Base-by-base conservation (phyloP, 2,329 filamentous ascomycete species). In the Clarireedia monteithiana region DNA sequence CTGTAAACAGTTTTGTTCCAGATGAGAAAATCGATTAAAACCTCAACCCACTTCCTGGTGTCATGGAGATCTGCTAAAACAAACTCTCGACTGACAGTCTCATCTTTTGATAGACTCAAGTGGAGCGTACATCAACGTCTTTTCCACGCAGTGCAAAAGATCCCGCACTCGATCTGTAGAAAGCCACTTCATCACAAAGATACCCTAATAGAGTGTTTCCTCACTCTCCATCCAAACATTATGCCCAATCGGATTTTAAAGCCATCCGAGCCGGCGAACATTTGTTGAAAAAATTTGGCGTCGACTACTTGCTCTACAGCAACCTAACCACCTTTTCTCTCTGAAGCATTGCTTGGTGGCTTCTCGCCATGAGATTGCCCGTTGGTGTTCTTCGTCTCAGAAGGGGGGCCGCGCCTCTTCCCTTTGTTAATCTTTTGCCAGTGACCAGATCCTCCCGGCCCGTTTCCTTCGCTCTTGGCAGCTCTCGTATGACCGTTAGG, bases 291-390 rank as follows among this genome's bases (percentile, higher is more conserved):
- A 2, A 3, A 7, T 14, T 14, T 34, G 10, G 30, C 12, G 30
- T 14, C 30, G 9, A 34, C 12, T 34, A 10, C n/a, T 30, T 26
- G n/a, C 10, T 14, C 12, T 9, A 7, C 10, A 26, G 44, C 26
- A 38, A 48, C 17, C 57, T 73, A 85, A 49, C 83, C 83, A 2
- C 83, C 83, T 63, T 85, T 85, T 57, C 83, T 78, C 58, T 85
- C 82, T 2, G 77, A 78, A 12, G 80, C 78, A 53, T 82, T 76
- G 68, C 77, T 81, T 2, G 83, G 83, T 20, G 72, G 72, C 66
- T 76, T 75, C 67, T 86, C 82, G 58, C 74, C 73, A 27, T 76
- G 74, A n/a, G 60, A 36, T 6, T 71, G 65, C 3, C 75, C 77
- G 6, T 67, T 67, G 48, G 70, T 67, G 64, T 74, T 74, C 65